Percentiles rank a stretch among this genome's conserved stretches.
These are phyloP conservation scores for Prunus mira DNA, from an alignment of 306 rosid species.

Conservation along the genomic window DNA sequence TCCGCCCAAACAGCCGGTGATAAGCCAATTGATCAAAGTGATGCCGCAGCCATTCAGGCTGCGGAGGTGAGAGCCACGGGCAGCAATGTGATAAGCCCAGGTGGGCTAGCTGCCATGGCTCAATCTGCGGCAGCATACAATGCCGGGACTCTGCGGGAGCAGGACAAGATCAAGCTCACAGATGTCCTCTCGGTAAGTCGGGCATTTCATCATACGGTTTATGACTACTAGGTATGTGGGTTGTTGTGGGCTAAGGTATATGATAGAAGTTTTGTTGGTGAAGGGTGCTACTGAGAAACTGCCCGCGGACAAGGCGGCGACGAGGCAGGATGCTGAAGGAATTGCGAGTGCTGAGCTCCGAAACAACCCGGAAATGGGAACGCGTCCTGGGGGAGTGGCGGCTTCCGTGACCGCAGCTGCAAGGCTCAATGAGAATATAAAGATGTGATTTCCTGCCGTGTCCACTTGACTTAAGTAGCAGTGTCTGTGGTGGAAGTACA, in stretches of 20 bases:
- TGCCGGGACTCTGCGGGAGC: conserved; percentile 19
- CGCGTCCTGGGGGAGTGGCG: conserved; percentile 65
- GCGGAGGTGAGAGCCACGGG: conserved; percentile 71
- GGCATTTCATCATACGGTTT: too few relatives aligned
- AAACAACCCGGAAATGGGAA: conserved; percentile 37
- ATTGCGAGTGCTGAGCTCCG: conserved; percentile 60
- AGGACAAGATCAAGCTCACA: conserved; percentile 54
- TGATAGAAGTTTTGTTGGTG: background rate
- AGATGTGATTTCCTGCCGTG: background rate
- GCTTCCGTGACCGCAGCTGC: conserved; percentile 67
- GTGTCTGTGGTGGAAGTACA: too few relatives aligned
- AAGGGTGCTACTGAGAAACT: conserved; percentile 52
- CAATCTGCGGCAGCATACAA: conserved; percentile 61
- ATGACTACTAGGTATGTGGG: background rate
- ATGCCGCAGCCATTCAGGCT: conserved; percentile 66
- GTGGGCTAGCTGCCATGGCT: conserved; percentile 57
- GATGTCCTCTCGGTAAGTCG: conserved; percentile 39
- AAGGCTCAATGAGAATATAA: conserved; percentile 47
- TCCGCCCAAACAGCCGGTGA: conserved; percentile 41
- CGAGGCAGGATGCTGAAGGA: conserved; percentile 53
- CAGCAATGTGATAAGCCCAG: conserved; percentile 35
- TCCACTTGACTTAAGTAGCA: background rate
- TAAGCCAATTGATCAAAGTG: conserved; percentile 55
- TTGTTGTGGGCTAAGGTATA: background rate
- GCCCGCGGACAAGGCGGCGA: conserved; percentile 52